Conservation (phyloP, 2,329 filamentous ascomycete genomes). For the Penicillium palitans region DNA sequence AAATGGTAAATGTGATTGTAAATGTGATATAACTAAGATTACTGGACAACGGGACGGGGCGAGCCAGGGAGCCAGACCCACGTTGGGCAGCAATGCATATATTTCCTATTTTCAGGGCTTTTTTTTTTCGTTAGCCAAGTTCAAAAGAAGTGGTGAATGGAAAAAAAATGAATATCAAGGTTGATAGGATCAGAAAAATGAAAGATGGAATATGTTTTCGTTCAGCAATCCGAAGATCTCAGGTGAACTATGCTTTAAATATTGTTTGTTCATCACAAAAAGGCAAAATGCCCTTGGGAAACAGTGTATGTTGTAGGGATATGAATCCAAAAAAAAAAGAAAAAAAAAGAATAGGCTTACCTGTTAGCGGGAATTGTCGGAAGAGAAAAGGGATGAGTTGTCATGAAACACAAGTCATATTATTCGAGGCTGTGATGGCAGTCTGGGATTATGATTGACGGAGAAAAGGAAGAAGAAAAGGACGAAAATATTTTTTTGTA, state of each 20-base stretch:
- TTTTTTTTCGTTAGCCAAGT: slow-evolving; percentile 19
- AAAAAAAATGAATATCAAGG: slow-evolving; percentile 10
- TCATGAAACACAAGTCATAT: slow-evolving; percentile 8
- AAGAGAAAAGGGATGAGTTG: slow-evolving; percentile 3
- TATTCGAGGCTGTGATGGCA: neutral
- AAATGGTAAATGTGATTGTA: neutral
- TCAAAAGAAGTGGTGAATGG: neutral
- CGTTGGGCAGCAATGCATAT: slow-evolving; percentile 39
- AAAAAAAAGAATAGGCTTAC: slow-evolving; percentile 18
- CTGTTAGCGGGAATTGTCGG: slow-evolving; percentile 13
- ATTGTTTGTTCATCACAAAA: slow-evolving; percentile 41
- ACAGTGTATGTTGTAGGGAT: neutral
- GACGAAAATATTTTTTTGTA: slow-evolving; percentile 10
- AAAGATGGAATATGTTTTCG: slow-evolving; percentile 44
- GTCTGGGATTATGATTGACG: slow-evolving; percentile 5
- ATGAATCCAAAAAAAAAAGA: no score
- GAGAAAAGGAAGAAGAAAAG: slow-evolving; percentile 10
- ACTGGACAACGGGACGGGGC: slow-evolving; percentile 22
- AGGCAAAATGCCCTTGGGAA: slow-evolving; percentile 6
- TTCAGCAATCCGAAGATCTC: slow-evolving; percentile 44
- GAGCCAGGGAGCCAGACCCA: slow-evolving; percentile 22
- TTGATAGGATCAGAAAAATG: slow-evolving; percentile 36
- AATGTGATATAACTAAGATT: slow-evolving; percentile 6
- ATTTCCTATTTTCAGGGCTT: slow-evolving; percentile 6
- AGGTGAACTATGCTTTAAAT: slow-evolving; percentile 46